Percentiles rank a stretch among this genome's conserved stretches.
These are phyloP conservation scores for Colletotrichum eleusines DNA, from an alignment of 2,329 filamentous ascomycete genomes.

Conservation along the genomic window DNA sequence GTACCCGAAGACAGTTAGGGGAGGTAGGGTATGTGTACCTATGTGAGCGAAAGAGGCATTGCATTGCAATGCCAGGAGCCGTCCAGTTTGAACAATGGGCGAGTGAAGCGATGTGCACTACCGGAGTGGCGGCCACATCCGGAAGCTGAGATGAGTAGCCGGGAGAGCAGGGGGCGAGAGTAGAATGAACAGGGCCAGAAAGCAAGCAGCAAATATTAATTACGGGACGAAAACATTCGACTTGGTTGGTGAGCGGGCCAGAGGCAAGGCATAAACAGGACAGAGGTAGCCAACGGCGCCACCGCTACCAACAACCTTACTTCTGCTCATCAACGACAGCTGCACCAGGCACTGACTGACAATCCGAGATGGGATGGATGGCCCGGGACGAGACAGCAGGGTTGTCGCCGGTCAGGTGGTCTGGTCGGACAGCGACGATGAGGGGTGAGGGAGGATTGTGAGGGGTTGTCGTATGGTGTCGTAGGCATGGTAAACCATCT, in stretches of 20 bases:
- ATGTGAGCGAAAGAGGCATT: not conserved
- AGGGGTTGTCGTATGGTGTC: constrained; percentile 4
- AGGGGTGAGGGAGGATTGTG: constrained; percentile 8
- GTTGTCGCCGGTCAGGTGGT: constrained; percentile 36
- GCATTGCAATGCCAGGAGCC: not conserved
- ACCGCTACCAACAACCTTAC: not conserved
- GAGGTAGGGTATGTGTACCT: not conserved
- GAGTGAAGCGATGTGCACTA: too few species aligned
- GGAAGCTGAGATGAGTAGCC: not conserved
- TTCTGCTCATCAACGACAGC: constrained; percentile 1
- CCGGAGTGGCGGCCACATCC: not conserved
- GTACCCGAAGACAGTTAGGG: constrained; percentile 1
- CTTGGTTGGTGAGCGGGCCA: not conserved
- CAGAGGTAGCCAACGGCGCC: not conserved
- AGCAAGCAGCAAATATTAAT: not conserved
- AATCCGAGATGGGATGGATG: constrained; percentile 26
- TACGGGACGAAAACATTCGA: not conserved
- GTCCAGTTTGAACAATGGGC: not conserved
- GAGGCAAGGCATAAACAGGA: not conserved
- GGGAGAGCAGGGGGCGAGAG: not conserved
- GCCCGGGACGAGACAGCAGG: constrained; percentile 25
- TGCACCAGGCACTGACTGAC: constrained; percentile 15
- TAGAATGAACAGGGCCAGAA: too few species aligned
- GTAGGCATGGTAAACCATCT: not conserved
- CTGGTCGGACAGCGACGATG: constrained; percentile 19